Percentiles rank a stretch among this genome's conserved stretches.
phyloP scores from a whole-genome alignment of 1,284 basidiomycete genomes.

The Ceratobasidium sp. region DNA sequence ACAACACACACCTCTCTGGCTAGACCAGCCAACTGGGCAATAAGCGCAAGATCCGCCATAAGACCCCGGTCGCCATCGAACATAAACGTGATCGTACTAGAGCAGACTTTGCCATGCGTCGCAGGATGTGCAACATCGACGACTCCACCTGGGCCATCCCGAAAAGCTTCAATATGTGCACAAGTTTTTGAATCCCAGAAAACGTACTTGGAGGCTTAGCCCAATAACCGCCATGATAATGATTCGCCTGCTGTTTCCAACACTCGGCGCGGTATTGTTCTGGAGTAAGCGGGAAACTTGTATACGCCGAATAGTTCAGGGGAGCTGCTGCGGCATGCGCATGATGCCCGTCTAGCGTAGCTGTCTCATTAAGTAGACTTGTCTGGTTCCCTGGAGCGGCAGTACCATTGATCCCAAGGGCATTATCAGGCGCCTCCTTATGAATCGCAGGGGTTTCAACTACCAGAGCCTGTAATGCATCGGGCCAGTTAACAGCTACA shows the following conservation, averaged over 20 bases:
- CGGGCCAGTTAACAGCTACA: conserved; percentile 66
- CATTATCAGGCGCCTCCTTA: conserved; percentile 7
- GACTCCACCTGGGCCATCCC: conserved; percentile 51
- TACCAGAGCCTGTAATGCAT: conserved; percentile 63
- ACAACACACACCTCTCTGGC: conserved; percentile 68
- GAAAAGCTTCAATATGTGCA: not conserved
- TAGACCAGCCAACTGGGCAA: conserved; percentile 74
- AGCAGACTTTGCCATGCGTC: conserved; percentile 61
- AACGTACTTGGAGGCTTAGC: conserved; percentile 32
- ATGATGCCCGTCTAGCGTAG: conserved; percentile 48
- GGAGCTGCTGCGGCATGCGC: conserved; percentile 51
- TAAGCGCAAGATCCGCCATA: conserved; percentile 71
- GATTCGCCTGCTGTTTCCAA: conserved; percentile 62
- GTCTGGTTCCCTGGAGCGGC: conserved; percentile 32
- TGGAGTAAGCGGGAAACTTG: conserved; percentile 69
- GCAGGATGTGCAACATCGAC: conserved; percentile 66
- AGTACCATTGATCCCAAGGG: not conserved
- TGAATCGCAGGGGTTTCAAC: conserved; percentile 48
- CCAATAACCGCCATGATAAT: conserved; percentile 69
- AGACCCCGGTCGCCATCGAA: conserved; percentile 75
- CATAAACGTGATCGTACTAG: conserved; percentile 76
- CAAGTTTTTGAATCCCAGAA: conserved; percentile 49
- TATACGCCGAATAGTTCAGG: conserved; percentile 72
- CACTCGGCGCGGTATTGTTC: conserved; percentile 71
- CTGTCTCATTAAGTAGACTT: conserved; percentile 7